phyloP scores from a whole-genome alignment of 2,329 filamentous ascomycete genomes.

The Lachnum nothofagi region DNA sequence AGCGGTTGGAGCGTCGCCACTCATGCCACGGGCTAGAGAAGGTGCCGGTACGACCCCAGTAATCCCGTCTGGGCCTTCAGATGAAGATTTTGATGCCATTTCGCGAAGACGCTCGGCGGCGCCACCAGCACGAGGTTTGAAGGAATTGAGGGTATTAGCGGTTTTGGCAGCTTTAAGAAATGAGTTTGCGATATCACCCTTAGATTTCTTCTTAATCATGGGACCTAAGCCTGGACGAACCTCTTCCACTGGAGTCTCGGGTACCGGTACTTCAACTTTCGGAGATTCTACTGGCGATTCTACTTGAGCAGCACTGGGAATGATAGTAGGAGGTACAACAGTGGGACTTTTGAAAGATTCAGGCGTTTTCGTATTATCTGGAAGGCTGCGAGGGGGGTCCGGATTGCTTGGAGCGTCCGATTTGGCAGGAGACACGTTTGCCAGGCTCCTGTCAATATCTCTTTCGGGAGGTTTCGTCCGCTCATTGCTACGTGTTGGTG shows the following conservation, averaged over 20 bases:
- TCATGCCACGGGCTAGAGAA: slow-evolving; percentile 40
- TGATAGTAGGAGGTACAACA: no score
- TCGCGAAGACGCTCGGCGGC: slow-evolving; percentile 68
- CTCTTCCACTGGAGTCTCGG: slow-evolving; percentile 21
- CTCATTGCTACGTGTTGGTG: slow-evolving; percentile 33
- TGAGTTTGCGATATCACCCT: slow-evolving; percentile 66
- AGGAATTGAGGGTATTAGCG: slow-evolving; percentile 53
- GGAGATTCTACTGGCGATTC: slow-evolving; percentile 10
- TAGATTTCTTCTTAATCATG: slow-evolving; percentile 78
- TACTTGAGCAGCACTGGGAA: slow-evolving; percentile 3
- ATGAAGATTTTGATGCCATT: slow-evolving; percentile 47
- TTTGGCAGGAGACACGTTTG: slow-evolving; percentile 3
- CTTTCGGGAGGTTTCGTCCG: slow-evolving; percentile 6
- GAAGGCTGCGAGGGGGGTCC: slow-evolving; percentile 7
- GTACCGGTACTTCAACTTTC: slow-evolving; percentile 2
- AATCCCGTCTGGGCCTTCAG: slow-evolving; percentile 78
- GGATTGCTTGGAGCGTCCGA: slow-evolving; percentile 7
- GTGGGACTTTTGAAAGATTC: slow-evolving; percentile 9
- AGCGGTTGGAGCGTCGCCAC: slow-evolving; percentile 35
- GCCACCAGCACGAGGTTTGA: slow-evolving; percentile 83
- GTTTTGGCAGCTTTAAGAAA: slow-evolving; percentile 77
- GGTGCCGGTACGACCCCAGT: slow-evolving; percentile 83
- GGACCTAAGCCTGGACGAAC: slow-evolving; percentile 75
- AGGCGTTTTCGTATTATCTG: slow-evolving; percentile 5
- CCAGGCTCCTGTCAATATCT: not conserved